These are phyloP conservation scores for Fusarium sp. DNA, from an alignment of 2,329 filamentous ascomycete genomes.

Conservation along the genomic window DNA sequence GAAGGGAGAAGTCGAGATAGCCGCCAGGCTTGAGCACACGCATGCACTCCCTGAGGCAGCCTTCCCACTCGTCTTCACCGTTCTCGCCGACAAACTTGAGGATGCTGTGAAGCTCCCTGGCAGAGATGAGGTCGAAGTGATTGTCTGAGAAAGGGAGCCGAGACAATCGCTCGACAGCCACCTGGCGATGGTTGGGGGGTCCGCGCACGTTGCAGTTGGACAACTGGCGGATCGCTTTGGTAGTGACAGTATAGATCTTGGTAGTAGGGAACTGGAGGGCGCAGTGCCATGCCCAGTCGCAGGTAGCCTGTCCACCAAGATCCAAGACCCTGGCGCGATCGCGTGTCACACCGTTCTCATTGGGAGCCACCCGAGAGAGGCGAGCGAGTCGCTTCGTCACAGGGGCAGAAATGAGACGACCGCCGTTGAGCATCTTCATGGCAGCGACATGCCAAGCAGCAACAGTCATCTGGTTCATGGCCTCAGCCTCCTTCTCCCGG, in stretches of 20 bases:
- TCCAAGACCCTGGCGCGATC: slow-evolving; percentile 80
- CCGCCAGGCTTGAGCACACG: slow-evolving; percentile 94
- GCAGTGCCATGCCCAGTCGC: slow-evolving; percentile 97
- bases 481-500: slow-evolving; percentile 83
- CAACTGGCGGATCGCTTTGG: slow-evolving; percentile 75
- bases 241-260: slow-evolving; percentile 89
- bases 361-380: slow-evolving; percentile 61
- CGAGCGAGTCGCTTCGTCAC: slow-evolving; percentile 71
- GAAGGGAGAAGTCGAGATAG: slow-evolving; percentile 88
- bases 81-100: slow-evolving; percentile 79
- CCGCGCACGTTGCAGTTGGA: slow-evolving; percentile 82
- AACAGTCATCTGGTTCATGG: slow-evolving; percentile 76
- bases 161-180: slow-evolving; percentile 81
- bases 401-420: slow-evolving; percentile 72
- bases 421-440: slow-evolving; percentile 71
- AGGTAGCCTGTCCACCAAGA: slow-evolving; percentile 84
- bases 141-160: slow-evolving; percentile 86
- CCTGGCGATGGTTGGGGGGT: slow-evolving; percentile 87
- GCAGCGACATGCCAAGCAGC: slow-evolving; percentile 72
- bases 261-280: slow-evolving; percentile 86
- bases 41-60: slow-evolving; percentile 85
- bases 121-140: slow-evolving; percentile 92
- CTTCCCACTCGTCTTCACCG: slow-evolving; percentile 86
- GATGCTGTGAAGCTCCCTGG: slow-evolving; percentile 85
- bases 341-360: slow-evolving; percentile 56